Evolutionary conservation across 2,329 filamentous ascomycete species (phyloP).

Genomic region (Cercospora beticola): DNA sequence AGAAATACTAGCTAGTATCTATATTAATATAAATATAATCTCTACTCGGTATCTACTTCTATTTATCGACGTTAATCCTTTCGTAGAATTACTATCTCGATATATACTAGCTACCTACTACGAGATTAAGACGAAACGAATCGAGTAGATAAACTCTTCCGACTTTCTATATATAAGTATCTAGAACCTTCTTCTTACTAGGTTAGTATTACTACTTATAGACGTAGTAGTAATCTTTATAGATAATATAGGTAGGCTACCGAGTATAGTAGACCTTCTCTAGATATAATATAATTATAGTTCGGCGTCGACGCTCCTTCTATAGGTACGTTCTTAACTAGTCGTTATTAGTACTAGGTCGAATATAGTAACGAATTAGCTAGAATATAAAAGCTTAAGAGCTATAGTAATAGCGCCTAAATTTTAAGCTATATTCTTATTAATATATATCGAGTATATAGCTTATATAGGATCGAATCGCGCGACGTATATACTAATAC

Average conservation of each 20-base stretch:
- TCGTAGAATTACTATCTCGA: neutral
- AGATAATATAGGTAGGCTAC: neutral
- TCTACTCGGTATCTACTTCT: neutral
- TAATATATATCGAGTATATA: neutral
- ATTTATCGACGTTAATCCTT: neutral
- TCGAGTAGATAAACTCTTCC: neutral
- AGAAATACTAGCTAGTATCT: neutral
- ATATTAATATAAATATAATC: neutral
- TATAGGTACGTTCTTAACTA: neutral
- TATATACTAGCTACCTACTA: neutral
- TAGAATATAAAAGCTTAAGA: neutral
- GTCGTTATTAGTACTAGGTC: neutral
- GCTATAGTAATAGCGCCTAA: neutral
- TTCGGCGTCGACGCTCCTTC: neutral
- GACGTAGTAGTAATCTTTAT: neutral
- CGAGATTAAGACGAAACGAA: neutral
- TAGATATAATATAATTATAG: neutral
- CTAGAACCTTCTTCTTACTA: neutral
- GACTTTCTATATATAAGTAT: neutral
- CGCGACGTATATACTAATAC: neutral
- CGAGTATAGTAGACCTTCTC: neutral
- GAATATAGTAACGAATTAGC: neutral
- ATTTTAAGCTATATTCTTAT: neutral
- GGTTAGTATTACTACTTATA: neutral
- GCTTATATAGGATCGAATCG: neutral